A percentile compares a stretch with the other conserved stretches of the same genome.
Conservation (phyloP, 2,329 filamentous ascomycete species). For the Fonsecaea nubica region DNA sequence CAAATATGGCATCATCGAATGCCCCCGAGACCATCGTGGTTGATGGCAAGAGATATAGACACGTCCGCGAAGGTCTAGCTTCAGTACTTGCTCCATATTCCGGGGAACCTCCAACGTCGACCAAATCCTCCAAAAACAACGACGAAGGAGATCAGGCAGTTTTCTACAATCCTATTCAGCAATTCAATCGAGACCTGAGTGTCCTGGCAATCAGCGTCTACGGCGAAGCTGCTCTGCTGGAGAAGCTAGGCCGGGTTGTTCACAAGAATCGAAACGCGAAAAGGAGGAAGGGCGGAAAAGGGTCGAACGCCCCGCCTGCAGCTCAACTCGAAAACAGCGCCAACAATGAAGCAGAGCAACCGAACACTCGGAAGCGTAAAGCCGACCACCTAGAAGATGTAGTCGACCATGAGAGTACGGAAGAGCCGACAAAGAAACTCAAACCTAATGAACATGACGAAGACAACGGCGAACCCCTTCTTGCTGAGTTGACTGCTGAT, state of each 20-base stretch:
- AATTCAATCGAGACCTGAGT: slow-evolving; percentile 96
- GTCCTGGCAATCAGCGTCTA: slow-evolving; percentile 91
- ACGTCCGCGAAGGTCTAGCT: slow-evolving; percentile 71
- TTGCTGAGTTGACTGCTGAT: slow-evolving; percentile 24
- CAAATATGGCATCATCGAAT: slow-evolving; percentile 23
- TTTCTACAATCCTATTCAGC: slow-evolving; percentile 98
- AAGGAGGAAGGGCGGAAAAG: slow-evolving; percentile 48
- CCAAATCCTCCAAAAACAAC: slow-evolving; percentile 56
- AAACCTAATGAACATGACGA: slow-evolving; percentile 25
- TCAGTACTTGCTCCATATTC: slow-evolving; percentile 68
- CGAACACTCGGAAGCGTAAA: slow-evolving; percentile 41
- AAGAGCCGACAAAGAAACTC: slow-evolving; percentile 21
- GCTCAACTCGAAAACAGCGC: background rate
- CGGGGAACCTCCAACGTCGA: slow-evolving; percentile 48
- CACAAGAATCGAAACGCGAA: slow-evolving; percentile 45
- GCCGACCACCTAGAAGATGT: slow-evolving; percentile 38
- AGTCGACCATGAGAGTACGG: slow-evolving; percentile 8
- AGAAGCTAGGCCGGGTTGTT: slow-evolving; percentile 55
- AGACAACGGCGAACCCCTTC: slow-evolving; percentile 27
- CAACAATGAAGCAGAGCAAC: slow-evolving; percentile 23
- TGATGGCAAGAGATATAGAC: slow-evolving; percentile 62
- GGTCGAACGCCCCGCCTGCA: slow-evolving; percentile 37
- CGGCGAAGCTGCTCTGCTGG: slow-evolving; percentile 69
- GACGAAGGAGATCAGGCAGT: slow-evolving; percentile 74
- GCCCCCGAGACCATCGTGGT: slow-evolving; percentile 44